These are phyloP conservation scores for Ceratobasidium sp. DNA, from an alignment of 1,284 basidiomycete species.

Conservation along the genomic window DNA sequence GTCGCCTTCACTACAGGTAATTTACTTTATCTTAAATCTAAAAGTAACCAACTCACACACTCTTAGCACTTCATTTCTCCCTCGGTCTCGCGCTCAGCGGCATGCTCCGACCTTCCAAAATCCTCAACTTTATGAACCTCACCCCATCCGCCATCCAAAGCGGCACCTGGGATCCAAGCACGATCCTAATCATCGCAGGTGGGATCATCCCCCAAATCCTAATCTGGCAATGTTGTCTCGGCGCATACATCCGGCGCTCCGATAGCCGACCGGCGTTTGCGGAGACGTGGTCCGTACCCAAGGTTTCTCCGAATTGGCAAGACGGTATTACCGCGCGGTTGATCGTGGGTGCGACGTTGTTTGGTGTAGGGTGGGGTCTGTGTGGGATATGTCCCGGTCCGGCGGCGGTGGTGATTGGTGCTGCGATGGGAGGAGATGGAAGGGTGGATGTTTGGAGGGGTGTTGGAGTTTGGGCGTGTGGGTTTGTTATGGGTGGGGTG, in stretches of 20 bases:
- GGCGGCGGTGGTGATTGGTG: neutral
- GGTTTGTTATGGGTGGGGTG: slow-evolving; percentile 15
- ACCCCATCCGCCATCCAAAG: slow-evolving; percentile 22
- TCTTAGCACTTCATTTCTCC: slow-evolving; percentile 38
- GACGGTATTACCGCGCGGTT: slow-evolving; percentile 19
- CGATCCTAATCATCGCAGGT: slow-evolving; percentile 10
- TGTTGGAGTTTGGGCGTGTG: slow-evolving; percentile 4
- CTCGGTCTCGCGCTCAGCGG: slow-evolving; percentile 27
- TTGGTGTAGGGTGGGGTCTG: slow-evolving; percentile 38
- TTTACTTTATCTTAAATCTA: neutral
- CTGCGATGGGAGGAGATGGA: neutral
- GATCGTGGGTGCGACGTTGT: slow-evolving; percentile 8
- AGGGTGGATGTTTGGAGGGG: neutral
- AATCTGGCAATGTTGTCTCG: slow-evolving; percentile 20
- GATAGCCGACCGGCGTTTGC: slow-evolving; percentile 22
- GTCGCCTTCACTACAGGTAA: slow-evolving; percentile 35
- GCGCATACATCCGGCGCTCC: slow-evolving; percentile 9
- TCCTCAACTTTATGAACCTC: slow-evolving; percentile 24
- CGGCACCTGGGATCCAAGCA: slow-evolving; percentile 29
- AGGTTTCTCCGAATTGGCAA: neutral
- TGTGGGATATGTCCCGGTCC: slow-evolving; percentile 38
- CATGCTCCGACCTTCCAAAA: slow-evolving; percentile 41
- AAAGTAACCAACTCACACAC: neutral
- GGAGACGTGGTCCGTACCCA: slow-evolving; percentile 18
- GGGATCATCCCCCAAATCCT: slow-evolving; percentile 36